Conservation (phyloP, 164 flowering plant species). For the Platanus orientalis region DNA sequence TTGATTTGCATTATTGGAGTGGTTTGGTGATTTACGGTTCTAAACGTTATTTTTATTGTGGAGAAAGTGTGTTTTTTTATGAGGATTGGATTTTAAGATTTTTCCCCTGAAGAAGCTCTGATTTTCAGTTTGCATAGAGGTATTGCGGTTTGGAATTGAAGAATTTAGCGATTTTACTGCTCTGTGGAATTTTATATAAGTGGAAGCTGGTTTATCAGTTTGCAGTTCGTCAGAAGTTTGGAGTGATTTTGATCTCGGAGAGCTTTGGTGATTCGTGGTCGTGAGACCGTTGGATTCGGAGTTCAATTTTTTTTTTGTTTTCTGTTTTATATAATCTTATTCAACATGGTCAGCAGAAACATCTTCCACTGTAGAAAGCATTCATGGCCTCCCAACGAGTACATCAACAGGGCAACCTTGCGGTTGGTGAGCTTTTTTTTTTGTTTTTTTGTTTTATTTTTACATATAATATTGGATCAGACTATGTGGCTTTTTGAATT, state of each 20-base stretch:
- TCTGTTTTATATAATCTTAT: neutral
- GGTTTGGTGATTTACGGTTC: too few relatives aligned
- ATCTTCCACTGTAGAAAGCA: constrained; percentile 62
- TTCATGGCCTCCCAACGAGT: constrained; percentile 93
- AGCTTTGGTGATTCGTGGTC: neutral
- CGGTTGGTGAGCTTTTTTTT: constrained; percentile 47
- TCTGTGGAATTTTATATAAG: neutral
- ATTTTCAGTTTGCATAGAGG: neutral
- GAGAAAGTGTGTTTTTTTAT: too few relatives aligned
- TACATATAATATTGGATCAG: neutral
- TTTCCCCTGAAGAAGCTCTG: too few relatives aligned
- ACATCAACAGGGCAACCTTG: constrained; percentile 53
- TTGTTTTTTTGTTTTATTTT: neutral
- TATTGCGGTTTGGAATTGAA: too few relatives aligned
- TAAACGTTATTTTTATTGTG: too few relatives aligned
- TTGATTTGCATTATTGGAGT: too few relatives aligned
- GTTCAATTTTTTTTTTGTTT: neutral
- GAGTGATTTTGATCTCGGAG: neutral
- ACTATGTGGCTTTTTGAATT: neutral
- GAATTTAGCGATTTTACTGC: too few relatives aligned
- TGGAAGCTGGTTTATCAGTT: neutral
- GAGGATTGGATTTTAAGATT: too few relatives aligned
- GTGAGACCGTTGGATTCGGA: neutral
- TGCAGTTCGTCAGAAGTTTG: neutral
- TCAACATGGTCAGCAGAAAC: constrained; percentile 56